A percentile compares a stretch with the other conserved stretches of the same genome.
phyloP scores from a whole-genome alignment of 805 yeast genomes.

The Kuraishia cidri region DNA sequence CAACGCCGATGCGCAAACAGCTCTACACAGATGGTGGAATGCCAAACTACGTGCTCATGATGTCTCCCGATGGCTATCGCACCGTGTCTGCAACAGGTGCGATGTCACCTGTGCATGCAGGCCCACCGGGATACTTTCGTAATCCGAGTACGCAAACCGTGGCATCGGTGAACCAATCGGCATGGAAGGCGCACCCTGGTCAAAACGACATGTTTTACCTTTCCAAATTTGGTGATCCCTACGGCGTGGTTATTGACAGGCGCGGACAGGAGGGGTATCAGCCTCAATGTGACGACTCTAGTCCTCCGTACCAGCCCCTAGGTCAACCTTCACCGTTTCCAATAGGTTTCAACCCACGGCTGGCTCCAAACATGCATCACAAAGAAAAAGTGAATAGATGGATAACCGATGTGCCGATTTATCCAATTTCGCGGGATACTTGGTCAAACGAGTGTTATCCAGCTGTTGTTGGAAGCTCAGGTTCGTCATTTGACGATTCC shows the following conservation, averaged over 20 bases:
- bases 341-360: conserved; percentile 49
- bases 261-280: too few species aligned
- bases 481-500: conserved; percentile 8
- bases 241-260: too few species aligned
- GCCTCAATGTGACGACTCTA: too few species aligned
- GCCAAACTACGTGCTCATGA: conserved; percentile 3
- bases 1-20: conserved; percentile 1
- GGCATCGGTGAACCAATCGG: too few species aligned
- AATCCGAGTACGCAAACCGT: too few species aligned
- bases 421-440: conserved; percentile 11
- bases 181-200: too few species aligned
- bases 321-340: too few species aligned
- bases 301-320: too few species aligned
- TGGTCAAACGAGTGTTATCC: conserved; percentile 43
- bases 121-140: background rate
- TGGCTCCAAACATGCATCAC: conserved; percentile 53
- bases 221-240: too few species aligned
- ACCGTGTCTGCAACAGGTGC: background rate
- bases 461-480: conserved; percentile 26
- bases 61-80: conserved; percentile 3
- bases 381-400: conserved; percentile 59
- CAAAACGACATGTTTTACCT: too few species aligned
- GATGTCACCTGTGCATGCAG: background rate
- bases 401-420: conserved; percentile 51
- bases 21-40: background rate